Evolutionary conservation across 140 eudicot species (phyloP).

Genomic region (Bidens hawaiensis): DNA sequence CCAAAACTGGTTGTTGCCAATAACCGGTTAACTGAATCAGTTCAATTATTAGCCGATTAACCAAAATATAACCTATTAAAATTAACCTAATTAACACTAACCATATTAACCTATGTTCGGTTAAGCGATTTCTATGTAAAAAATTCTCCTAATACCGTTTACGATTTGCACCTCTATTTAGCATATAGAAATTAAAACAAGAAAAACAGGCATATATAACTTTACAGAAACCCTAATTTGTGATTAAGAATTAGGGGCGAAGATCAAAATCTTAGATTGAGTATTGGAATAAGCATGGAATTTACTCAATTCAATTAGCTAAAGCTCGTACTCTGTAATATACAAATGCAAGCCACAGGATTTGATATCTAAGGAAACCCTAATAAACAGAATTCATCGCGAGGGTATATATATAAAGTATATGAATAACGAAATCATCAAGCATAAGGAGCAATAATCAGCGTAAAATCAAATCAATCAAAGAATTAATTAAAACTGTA

Average conservation of each 20-base stretch:
- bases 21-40: too few species aligned
- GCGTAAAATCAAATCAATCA: constrained; percentile 1
- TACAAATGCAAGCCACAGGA: not conserved
- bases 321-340: not conserved
- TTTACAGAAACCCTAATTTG: not conserved
- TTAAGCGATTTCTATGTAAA: too few species aligned
- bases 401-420: not conserved
- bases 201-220: not conserved
- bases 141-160: too few species aligned
- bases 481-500: too few species aligned
- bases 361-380: not conserved
- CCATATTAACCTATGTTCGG: too few species aligned
- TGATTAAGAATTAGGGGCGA: not conserved
- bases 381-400: not conserved
- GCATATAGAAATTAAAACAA: not conserved
- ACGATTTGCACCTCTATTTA: too few species aligned
- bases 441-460: not conserved
- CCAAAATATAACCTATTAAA: too few species aligned
- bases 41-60: too few species aligned
- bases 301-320: not conserved
- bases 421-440: not conserved
- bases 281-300: not conserved
- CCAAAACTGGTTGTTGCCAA: too few species aligned
- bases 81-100: too few species aligned
- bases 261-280: not conserved